Evolutionary conservation across 768 basidiomycete genomes (phyloP).

Genomic region (Leccinum obscurum): DNA sequence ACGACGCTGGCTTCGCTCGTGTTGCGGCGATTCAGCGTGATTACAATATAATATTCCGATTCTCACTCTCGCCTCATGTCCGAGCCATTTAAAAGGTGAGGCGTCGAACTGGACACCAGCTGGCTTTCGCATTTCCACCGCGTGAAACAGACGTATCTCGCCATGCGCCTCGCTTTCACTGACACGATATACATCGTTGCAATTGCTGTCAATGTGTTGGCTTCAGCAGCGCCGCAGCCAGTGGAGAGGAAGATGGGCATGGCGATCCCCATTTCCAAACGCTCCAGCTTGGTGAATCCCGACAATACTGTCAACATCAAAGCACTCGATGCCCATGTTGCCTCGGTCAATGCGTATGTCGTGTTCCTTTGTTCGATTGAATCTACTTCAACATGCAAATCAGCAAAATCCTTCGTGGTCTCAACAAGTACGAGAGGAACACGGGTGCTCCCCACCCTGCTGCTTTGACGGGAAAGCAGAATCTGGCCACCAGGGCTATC

Average conservation of each 20-base stretch:
- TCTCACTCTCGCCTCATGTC: neutral
- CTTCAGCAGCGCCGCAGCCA: constrained; percentile 8
- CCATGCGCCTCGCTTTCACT: neutral
- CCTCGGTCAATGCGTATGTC: constrained; percentile 11
- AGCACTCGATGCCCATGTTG: constrained; percentile 7
- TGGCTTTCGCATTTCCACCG: neutral
- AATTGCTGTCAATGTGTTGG: constrained; percentile 3
- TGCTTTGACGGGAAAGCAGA: neutral
- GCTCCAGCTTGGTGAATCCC: constrained; percentile 1
- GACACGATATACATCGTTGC: constrained; percentile 1
- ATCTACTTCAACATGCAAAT: neutral
- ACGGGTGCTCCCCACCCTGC: constrained; percentile 2
- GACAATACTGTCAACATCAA: constrained; percentile 8
- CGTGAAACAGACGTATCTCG: neutral
- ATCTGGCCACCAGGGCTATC: neutral
- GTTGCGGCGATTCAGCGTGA: neutral
- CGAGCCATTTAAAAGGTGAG: neutral
- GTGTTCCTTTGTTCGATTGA: neutral
- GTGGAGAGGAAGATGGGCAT: neutral
- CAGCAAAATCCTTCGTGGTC: constrained; percentile 6
- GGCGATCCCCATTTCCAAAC: constrained; percentile 15
- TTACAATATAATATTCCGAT: neutral
- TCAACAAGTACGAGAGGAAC: constrained; percentile 4
- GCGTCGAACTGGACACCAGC: neutral
- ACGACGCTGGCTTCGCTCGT: neutral